Conservation (phyloP, 345 rosid genomes). For the Brassica rapa region DNA sequence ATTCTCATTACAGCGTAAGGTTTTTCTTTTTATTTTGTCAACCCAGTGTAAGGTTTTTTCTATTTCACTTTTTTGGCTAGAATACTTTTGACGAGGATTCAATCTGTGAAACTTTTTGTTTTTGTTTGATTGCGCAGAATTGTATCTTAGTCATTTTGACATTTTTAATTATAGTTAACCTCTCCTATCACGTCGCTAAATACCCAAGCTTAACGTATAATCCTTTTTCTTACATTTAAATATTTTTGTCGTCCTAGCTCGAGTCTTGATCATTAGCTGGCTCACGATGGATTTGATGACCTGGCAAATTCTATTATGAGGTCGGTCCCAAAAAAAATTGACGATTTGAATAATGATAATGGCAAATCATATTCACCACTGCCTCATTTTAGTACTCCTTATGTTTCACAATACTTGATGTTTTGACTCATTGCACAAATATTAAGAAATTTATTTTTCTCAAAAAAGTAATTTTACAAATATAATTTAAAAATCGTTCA, state of each 20-base stretch:
- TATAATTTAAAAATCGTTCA: too few relatives aligned
- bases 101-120: not conserved
- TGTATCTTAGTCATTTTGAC: not conserved
- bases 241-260: not conserved
- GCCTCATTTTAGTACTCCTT: not conserved
- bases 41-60: too few relatives aligned
- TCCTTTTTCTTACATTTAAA: not conserved
- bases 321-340: not conserved
- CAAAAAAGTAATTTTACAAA: too few relatives aligned
- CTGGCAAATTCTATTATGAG: constrained; percentile 5
- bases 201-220: not conserved
- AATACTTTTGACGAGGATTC: not conserved
- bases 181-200: not conserved
- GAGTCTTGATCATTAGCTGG: not conserved
- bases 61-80: not conserved
- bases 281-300: not conserved
- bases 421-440: too few relatives aligned
- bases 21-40: too few relatives aligned
- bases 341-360: not conserved
- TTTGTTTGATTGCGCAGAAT: not conserved
- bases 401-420: too few relatives aligned
- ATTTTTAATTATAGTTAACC: not conserved
- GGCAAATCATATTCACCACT: not conserved
- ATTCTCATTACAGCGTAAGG: not conserved
- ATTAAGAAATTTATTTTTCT: too few relatives aligned